Evolutionary conservation across 768 basidiomycete species (phyloP).

Genomic region (Lactifluus echinatus): DNA sequence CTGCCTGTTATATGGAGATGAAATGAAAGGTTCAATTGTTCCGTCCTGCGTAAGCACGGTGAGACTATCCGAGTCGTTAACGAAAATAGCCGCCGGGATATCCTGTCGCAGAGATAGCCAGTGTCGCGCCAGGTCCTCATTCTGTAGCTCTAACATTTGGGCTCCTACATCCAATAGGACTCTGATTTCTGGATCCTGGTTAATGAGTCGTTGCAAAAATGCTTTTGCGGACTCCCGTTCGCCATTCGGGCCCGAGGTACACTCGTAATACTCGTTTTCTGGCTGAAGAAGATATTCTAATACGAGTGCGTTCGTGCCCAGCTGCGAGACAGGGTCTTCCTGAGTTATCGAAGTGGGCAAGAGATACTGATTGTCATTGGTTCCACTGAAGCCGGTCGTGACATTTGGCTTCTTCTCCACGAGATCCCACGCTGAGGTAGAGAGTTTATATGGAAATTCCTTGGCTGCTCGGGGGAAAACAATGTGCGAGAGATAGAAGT

Average conservation of each 20-base stretch:
- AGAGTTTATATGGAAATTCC: conserved; percentile 24
- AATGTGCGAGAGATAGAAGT: conserved; percentile 40
- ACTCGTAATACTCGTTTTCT: conserved; percentile 36
- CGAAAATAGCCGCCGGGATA: conserved; percentile 36
- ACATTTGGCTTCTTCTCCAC: conserved; percentile 30
- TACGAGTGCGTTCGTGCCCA: conserved; percentile 42
- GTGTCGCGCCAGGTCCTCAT: conserved; percentile 29
- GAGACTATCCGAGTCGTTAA: conserved; percentile 28
- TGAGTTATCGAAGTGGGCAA: conserved; percentile 32
- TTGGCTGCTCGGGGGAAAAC: conserved; percentile 19
- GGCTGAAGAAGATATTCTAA: conserved; percentile 31
- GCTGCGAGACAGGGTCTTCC: conserved; percentile 31
- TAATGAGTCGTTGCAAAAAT: conserved; percentile 29
- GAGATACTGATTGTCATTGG: conserved; percentile 23
- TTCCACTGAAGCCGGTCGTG: background rate
- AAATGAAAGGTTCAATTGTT: conserved; percentile 28
- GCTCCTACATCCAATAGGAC: conserved; percentile 51
- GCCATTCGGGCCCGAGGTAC: conserved; percentile 9
- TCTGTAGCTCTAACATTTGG: conserved; percentile 34
- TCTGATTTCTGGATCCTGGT: conserved; percentile 31
- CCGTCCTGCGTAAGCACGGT: conserved; percentile 32
- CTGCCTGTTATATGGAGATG: conserved; percentile 28
- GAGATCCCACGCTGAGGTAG: conserved; percentile 47
- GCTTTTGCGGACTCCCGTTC: conserved; percentile 17
- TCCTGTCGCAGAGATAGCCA: conserved; percentile 32